Evolutionary conservation across 345 rosid species (phyloP), one percentile per base, ranked within the genome.

Genomic region (Acer negundo): DNA sequence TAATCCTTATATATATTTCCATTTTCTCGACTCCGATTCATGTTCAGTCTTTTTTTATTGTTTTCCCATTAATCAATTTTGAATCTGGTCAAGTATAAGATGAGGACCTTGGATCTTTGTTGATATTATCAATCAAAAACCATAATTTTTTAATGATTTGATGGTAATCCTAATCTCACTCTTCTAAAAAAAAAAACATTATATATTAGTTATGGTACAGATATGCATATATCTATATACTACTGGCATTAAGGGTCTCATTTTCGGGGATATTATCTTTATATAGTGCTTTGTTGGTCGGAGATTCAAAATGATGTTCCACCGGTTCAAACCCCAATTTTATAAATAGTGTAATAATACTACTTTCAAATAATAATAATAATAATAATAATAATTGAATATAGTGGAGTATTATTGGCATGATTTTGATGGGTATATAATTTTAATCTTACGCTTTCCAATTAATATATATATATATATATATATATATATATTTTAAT

Each of bases 161-260:
- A 80, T 82, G 79, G 62, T 76, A 75, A 78, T 80, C 80, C 80
- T 75, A 62, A 78, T 78, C 79, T 67, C 62, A 74, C 80, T 71
- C 78, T 31, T 73, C 65, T 68, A 73, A 67, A 76, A 74, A 28
- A 28, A 77, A 74, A 22, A 66, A 10, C 16, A 26, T 40, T 24
- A 5, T 22, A 44, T 44, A 31, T 55, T 35, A 11, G 28, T 6
- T 22, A 46, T 9, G 46, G 46, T 24, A 15, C 1, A 13, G 2
- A 3, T 26, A 15, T 20, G 63, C 20, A 59, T 59, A 59, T 22
- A 53, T 15, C n/a, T 53, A 53, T 17, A 53, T 17, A 53, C 58
- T 53, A 53, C n/a, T 49, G 28, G 67, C 70, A 75, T 75, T 15
- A 51, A 15, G 20, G 61, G 6, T 56, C 20, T 17, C 4, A 19